Percentiles rank a stretch among this genome's conserved stretches.
phyloP scores from a whole-genome alignment of 257 asterid genomes.

The Sherardia arvensis region DNA sequence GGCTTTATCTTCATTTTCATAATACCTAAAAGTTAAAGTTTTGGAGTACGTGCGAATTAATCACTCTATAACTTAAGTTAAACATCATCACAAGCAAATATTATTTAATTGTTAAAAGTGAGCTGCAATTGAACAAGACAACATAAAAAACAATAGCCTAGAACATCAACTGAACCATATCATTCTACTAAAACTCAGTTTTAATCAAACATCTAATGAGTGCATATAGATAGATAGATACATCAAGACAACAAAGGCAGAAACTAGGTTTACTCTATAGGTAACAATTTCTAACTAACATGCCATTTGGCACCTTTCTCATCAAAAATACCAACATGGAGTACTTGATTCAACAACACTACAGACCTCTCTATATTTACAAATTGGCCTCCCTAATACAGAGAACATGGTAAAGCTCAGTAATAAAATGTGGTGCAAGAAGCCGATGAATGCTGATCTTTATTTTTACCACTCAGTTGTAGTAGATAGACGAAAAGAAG shows the following conservation, averaged over 20 bases:
- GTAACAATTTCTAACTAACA: neutral
- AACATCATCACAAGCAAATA: no score
- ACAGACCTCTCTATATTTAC: slow-evolving; percentile 23
- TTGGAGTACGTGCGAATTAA: no score
- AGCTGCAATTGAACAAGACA: no score
- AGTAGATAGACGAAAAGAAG: slow-evolving; percentile 8
- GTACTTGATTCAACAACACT: neutral
- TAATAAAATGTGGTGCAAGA: slow-evolving; percentile 1
- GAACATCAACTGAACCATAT: neutral
- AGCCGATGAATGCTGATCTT: slow-evolving; percentile 17
- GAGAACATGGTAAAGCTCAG: slow-evolving; percentile 14
- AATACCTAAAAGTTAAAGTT: no score
- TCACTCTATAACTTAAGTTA: no score
- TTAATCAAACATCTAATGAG: neutral
- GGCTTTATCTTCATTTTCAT: no score
- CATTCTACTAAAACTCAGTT: neutral
- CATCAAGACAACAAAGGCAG: neutral
- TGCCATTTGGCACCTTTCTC: neutral
- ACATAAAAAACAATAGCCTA: neutral
- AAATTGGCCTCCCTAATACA: slow-evolving; percentile 4
- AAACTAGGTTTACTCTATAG: neutral
- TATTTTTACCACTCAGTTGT: slow-evolving; percentile 24
- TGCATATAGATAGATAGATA: neutral
- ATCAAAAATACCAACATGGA: neutral
- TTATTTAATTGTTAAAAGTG: no score